These are phyloP conservation scores for Byssoonygena ceratinophila DNA, from an alignment of 2,329 filamentous ascomycete genomes.

Conservation along the genomic window DNA sequence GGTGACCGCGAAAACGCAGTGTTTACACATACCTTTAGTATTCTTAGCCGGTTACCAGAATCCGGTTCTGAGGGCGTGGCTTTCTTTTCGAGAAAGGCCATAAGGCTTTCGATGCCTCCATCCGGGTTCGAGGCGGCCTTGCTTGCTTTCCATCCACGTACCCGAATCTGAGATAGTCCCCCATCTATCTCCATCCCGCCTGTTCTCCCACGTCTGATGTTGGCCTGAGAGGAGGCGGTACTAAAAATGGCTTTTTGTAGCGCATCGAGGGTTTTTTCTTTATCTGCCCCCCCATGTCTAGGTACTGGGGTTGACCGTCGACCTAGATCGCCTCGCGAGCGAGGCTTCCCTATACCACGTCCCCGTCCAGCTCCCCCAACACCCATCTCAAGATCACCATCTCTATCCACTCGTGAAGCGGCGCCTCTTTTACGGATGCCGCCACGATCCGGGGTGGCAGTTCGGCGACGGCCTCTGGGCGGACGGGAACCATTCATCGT, in stretches of 20 bases:
- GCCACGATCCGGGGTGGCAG: slow-evolving; percentile 31
- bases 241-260: slow-evolving; percentile 30
- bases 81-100: slow-evolving; percentile 63
- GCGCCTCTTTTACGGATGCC: slow-evolving; percentile 43
- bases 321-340: slow-evolving; percentile 26
- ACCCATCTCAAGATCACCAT: slow-evolving; percentile 54
- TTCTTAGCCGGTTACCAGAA: slow-evolving; percentile 46
- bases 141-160: slow-evolving; percentile 57
- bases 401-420: slow-evolving; percentile 43
- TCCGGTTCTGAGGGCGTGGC: slow-evolving; percentile 45
- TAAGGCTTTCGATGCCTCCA: slow-evolving; percentile 53
- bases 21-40: slow-evolving; percentile 65
- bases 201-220: slow-evolving; percentile 30
- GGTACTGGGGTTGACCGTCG: slow-evolving; percentile 22
- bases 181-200: slow-evolving; percentile 9
- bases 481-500: slow-evolving; percentile 25
- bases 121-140: slow-evolving; percentile 57
- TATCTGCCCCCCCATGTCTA: slow-evolving; percentile 20
- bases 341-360: slow-evolving; percentile 25
- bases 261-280: slow-evolving; percentile 25
- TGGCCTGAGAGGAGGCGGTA: slow-evolving; percentile 27
- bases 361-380: slow-evolving; percentile 28
- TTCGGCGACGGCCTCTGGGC: slow-evolving; percentile 22
- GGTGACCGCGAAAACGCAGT: slow-evolving; percentile 34
- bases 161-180: slow-evolving; percentile 29